These are phyloP conservation scores for Strobilomyces dryophilus DNA, from an alignment of 768 basidiomycete species.

Conservation along the genomic window DNA sequence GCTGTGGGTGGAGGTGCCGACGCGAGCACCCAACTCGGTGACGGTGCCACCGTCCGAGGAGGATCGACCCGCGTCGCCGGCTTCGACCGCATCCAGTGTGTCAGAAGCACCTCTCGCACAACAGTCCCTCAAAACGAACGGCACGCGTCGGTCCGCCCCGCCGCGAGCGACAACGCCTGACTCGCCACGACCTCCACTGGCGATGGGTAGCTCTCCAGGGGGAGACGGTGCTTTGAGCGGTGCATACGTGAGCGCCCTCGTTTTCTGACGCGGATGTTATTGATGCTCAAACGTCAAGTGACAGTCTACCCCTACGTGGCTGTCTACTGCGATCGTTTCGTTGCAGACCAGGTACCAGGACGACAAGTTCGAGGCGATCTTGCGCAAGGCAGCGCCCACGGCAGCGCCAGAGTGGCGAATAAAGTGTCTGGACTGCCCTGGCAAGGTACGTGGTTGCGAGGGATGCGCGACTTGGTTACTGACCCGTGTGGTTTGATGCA, in stretches of 20 bases:
- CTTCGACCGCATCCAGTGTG: constrained; percentile 68
- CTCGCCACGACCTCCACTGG: constrained; percentile 17
- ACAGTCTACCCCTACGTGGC: constrained; percentile 60
- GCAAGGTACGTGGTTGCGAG: constrained; percentile 54
- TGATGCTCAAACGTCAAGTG: constrained; percentile 32
- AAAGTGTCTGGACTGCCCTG: constrained; percentile 89
- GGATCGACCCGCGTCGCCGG: constrained; percentile 64
- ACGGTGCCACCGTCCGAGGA: constrained; percentile 33
- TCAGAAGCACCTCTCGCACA: constrained; percentile 74
- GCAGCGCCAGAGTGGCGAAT: constrained; percentile 83
- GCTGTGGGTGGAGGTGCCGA: constrained; percentile 32
- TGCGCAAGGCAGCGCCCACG: constrained; percentile 51
- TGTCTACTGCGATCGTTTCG: constrained; percentile 57
- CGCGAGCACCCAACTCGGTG: constrained; percentile 30
- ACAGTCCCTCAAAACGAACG: constrained; percentile 54
- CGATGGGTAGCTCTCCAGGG: constrained; percentile 16
- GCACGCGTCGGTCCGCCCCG: constrained; percentile 31
- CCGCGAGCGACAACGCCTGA: constrained; percentile 23
- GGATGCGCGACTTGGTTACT: not conserved
- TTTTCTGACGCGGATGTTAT: constrained; percentile 25
- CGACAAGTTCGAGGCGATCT: constrained; percentile 78
- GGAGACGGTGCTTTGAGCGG: constrained; percentile 15
- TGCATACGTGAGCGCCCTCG: constrained; percentile 24
- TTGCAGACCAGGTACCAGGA: constrained; percentile 73
- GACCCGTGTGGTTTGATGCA: constrained; percentile 25